These are phyloP conservation scores for Excoecaria cochinchinensis DNA, from an alignment of 345 rosid species.

Conservation along the genomic window DNA sequence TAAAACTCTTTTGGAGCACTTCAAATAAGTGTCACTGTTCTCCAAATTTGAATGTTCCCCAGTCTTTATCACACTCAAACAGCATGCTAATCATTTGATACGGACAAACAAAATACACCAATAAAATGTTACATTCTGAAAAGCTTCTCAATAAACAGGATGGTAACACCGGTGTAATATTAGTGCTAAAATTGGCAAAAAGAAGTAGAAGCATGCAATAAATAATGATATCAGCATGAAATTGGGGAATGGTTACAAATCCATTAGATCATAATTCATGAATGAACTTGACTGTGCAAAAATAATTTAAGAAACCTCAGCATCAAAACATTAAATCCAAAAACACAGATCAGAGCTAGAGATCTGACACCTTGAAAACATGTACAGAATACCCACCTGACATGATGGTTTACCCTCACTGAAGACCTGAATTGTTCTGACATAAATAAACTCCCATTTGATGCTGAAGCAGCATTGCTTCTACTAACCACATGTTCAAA, in stretches of 20 bases:
- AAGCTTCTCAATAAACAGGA: too few species aligned
- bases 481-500: conserved; percentile 24
- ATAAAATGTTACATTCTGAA: too few species aligned
- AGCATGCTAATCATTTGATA: too few species aligned
- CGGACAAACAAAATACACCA: too few species aligned
- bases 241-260: not conserved
- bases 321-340: not conserved
- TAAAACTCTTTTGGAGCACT: too few species aligned
- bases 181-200: not conserved
- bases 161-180: too few species aligned
- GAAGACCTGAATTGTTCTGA: conserved; percentile 34
- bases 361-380: too few species aligned
- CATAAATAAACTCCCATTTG: conserved; percentile 37
- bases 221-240: not conserved
- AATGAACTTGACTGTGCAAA: not conserved
- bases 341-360: not conserved
- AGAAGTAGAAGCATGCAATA: not conserved
- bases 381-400: conserved; percentile 44
- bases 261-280: conserved; percentile 12
- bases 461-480: conserved; percentile 27
- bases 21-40: too few species aligned
- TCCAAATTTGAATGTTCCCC: too few species aligned
- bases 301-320: conserved; percentile 2
- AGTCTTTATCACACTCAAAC: too few species aligned
- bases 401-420: conserved; percentile 22